Conservation (phyloP, 352 stramenopile genomes). For the Hyaloperonospora arabidopsidis region DNA sequence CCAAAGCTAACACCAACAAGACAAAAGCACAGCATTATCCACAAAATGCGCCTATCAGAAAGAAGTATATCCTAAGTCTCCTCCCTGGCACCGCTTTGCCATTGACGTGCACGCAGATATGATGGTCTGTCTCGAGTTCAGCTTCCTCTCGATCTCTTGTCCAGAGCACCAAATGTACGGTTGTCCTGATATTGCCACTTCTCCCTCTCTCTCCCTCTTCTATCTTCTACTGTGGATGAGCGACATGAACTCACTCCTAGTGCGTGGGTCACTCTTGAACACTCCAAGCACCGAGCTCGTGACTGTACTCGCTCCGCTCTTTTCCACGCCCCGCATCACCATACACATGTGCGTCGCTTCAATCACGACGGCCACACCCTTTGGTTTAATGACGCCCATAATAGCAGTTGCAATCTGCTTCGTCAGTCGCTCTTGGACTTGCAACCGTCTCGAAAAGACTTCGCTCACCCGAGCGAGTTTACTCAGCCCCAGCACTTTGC, state of each 20-base stretch:
- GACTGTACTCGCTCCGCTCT: conserved; percentile 92
- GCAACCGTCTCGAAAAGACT: conserved; percentile 93
- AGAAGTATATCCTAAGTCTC: conserved; percentile 31
- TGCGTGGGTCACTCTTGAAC: conserved; percentile 93
- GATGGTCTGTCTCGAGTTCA: conserved; percentile 4
- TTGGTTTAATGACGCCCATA: conserved; percentile 92
- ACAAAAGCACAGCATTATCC: conserved; percentile 14
- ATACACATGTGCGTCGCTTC: conserved; percentile 99
- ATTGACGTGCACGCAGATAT: conserved; percentile 28
- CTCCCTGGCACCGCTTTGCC: conserved; percentile 20
- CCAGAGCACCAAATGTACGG: no score
- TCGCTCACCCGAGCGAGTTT: conserved; percentile 98
- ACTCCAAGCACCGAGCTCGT: conserved; percentile 95
- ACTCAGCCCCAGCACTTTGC: conserved; percentile 95
- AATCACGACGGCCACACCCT: conserved; percentile 98
- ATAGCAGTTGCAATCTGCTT: conserved; percentile 98
- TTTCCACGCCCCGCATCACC: conserved; percentile 98
- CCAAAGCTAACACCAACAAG: no score
- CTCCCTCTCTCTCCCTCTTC: conserved; percentile 1
- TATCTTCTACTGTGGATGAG: conserved; percentile 78
- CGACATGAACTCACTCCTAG: conserved; percentile 83
- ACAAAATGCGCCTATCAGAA: conserved; percentile 32
- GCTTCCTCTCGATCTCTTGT: conserved; percentile 17
- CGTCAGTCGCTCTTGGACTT: conserved; percentile 99
- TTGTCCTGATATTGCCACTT: no score